Conservation (phyloP, 768 basidiomycete genomes). For the Leccinum truebloodii region DNA sequence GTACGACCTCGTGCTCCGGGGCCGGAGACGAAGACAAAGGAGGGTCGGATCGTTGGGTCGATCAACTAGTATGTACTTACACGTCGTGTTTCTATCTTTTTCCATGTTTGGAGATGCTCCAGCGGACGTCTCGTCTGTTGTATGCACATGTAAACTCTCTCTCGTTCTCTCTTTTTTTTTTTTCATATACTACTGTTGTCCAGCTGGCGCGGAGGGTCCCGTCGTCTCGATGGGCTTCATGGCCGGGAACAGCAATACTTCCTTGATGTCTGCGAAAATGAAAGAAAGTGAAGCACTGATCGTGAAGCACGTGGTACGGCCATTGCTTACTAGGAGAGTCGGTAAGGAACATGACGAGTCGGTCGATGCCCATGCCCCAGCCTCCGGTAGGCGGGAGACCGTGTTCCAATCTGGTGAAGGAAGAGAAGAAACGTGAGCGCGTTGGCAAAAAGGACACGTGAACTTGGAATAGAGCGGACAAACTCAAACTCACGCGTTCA, state of each 20-base stretch:
- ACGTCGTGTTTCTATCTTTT: neutral
- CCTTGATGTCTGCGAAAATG: conserved; percentile 78
- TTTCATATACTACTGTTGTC: conserved; percentile 16
- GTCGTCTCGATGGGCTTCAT: conserved; percentile 83
- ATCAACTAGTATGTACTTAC: neutral
- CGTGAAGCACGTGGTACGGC: neutral
- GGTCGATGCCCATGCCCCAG: conserved; percentile 95
- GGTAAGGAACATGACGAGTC: conserved; percentile 98
- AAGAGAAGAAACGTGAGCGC: neutral
- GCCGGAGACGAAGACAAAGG: neutral
- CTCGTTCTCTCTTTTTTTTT: neutral
- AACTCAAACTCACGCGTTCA: conserved; percentile 70
- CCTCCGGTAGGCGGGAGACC: conserved; percentile 97
- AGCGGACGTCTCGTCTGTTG: too few relatives aligned
- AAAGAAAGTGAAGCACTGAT: conserved; percentile 3
- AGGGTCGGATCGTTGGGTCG: neutral
- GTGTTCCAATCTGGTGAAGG: conserved; percentile 75
- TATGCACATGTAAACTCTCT: neutral
- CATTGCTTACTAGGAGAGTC: conserved; percentile 79
- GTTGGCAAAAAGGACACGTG: neutral
- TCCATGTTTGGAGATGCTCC: neutral
- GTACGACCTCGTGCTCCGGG: too few relatives aligned
- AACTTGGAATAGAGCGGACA: neutral
- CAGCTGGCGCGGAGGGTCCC: conserved; percentile 32
- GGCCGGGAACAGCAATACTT: conserved; percentile 93